Evolutionary conservation across 192 early-diverging fungal species (phyloP).

Genomic region (Entomortierella lignicola): DNA sequence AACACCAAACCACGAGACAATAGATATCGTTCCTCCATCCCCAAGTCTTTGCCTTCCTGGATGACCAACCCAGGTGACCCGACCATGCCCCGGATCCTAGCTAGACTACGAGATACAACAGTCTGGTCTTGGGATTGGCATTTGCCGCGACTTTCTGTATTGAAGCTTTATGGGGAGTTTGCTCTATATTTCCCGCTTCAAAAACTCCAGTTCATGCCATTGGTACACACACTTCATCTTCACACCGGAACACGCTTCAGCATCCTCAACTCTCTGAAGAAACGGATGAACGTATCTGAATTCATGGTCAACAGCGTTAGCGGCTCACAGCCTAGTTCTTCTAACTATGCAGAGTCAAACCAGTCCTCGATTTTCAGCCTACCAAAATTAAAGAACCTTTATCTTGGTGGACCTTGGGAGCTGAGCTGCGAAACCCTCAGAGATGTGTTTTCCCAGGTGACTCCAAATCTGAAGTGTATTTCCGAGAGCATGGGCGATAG

Average conservation of each 20-base stretch:
- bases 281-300: not conserved
- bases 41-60: too few species aligned
- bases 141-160: not conserved
- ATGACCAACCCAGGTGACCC: not conserved
- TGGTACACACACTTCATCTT: not conserved
- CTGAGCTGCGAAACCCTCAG: not conserved
- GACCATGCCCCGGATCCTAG: not conserved
- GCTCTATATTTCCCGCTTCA: not conserved
- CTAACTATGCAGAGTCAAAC: not conserved
- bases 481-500: not conserved
- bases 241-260: not conserved
- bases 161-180: constrained; percentile 12
- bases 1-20: not conserved
- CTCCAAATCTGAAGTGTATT: constrained; percentile 7
- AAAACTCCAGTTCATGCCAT: not conserved
- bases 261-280: not conserved
- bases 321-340: not conserved
- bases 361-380: not conserved
- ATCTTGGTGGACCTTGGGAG: not conserved
- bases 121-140: constrained; percentile 1
- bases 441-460: not conserved
- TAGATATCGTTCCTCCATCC: not conserved
- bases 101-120: not conserved
- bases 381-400: not conserved
- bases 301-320: not conserved